Percentiles rank a stretch among this genome's conserved stretches.
These are phyloP conservation scores for Triangularia setosa DNA, from an alignment of 2,329 filamentous ascomycete species.

Conservation along the genomic window DNA sequence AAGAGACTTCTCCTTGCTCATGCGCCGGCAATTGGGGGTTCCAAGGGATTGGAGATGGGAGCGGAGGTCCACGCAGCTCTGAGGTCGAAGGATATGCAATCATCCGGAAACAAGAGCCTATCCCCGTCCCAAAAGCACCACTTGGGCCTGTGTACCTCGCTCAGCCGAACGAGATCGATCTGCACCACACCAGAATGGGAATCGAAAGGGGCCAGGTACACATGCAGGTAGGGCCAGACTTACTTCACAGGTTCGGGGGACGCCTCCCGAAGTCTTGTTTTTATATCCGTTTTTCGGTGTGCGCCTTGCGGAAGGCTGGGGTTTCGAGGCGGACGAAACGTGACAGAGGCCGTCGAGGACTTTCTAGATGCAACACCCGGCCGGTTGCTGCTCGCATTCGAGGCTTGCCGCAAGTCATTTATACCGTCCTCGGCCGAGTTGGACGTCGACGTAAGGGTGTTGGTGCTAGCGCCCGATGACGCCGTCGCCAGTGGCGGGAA, in stretches of 20 bases:
- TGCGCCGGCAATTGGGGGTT: background rate
- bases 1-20: background rate
- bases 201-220: background rate
- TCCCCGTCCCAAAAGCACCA: conserved; percentile 17
- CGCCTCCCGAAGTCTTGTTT: conserved; percentile 40
- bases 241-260: conserved; percentile 51
- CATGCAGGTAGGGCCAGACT: conserved; percentile 23
- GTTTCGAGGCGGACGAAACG: conserved; percentile 42
- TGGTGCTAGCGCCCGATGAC: conserved; percentile 23
- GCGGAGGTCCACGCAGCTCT: conserved; percentile 2
- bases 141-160: conserved; percentile 11
- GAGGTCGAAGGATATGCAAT: conserved; percentile 3
- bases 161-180: background rate
- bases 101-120: conserved; percentile 9
- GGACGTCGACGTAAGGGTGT: conserved; percentile 25
- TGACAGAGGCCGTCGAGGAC: conserved; percentile 45
- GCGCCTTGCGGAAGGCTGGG: conserved; percentile 46
- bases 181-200: background rate
- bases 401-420: conserved; percentile 22
- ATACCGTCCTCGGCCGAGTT: conserved; percentile 16
- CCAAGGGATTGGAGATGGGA: background rate
- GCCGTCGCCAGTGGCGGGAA: conserved; percentile 10
- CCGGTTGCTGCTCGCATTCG: conserved; percentile 34
- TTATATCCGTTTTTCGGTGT: conserved; percentile 41
- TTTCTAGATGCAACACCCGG: conserved; percentile 38